phyloP scores from a whole-genome alignment of 164 flowering plant genomes.

The Tetrastigma voinierianum region DNA sequence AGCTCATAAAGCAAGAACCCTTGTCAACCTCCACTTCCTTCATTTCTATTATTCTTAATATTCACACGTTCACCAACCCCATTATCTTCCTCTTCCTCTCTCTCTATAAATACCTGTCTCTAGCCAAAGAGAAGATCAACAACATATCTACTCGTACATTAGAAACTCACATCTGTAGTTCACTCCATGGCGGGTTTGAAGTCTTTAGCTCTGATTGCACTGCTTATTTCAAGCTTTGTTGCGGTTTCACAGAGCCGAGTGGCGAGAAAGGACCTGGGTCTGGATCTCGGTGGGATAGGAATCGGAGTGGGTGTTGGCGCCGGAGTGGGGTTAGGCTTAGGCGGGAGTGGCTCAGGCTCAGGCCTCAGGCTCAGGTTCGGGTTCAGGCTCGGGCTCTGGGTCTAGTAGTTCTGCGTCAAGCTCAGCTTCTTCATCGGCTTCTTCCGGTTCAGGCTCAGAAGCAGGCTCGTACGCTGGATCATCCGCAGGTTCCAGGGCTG shows the following conservation, averaged over 20 bases:
- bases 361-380: constrained; percentile 24
- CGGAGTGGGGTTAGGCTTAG: constrained; percentile 19
- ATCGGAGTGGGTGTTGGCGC: constrained; percentile 17
- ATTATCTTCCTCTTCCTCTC: too few relatives aligned
- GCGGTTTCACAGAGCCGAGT: constrained; percentile 26
- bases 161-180: too few relatives aligned
- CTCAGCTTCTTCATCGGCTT: constrained; percentile 13
- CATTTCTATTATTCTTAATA: too few relatives aligned
- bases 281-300: constrained; percentile 19
- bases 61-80: too few relatives aligned
- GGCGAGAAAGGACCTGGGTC: constrained; percentile 39
- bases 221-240: constrained; percentile 13
- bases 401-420: background rate
- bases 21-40: too few relatives aligned
- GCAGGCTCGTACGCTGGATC: constrained; percentile 33
- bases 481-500: constrained; percentile 24
- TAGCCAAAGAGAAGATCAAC: too few relatives aligned
- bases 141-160: too few relatives aligned
- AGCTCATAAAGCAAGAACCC: too few relatives aligned
- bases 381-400: constrained; percentile 12
- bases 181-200: constrained; percentile 5
- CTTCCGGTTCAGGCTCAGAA: constrained; percentile 23
- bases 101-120: too few relatives aligned
- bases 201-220: constrained; percentile 10
- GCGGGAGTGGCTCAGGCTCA: constrained; percentile 22